Conservation (phyloP, 331 rosid species). For the Prunus yedoensis region DNA sequence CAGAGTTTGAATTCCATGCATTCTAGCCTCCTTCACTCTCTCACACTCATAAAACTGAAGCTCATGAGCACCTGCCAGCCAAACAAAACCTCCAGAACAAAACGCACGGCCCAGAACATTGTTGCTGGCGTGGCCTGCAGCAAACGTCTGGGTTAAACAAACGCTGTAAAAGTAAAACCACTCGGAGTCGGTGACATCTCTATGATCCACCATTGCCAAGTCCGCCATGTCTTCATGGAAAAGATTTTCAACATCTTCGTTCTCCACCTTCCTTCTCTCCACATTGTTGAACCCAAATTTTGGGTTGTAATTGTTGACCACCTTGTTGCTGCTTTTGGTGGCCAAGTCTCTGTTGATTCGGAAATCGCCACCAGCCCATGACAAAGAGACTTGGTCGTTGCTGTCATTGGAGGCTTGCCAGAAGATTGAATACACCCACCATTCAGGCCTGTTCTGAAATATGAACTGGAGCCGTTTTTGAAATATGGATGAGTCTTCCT, state of each 20-base stretch:
- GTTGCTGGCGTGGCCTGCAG: slow-evolving; percentile 1
- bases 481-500: slow-evolving; percentile 11
- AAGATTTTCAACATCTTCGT: neutral
- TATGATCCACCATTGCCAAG: too few relatives aligned
- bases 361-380: slow-evolving; percentile 40
- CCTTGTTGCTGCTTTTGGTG: neutral
- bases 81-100: slow-evolving; percentile 30
- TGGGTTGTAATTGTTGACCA: neutral
- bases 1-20: slow-evolving; percentile 41
- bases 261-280: slow-evolving; percentile 12
- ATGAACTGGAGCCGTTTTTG: slow-evolving; percentile 48
- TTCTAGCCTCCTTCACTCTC: slow-evolving; percentile 47
- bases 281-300: neutral
- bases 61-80: slow-evolving; percentile 39
- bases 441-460: neutral
- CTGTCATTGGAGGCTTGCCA: too few relatives aligned
- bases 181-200: slow-evolving; percentile 10
- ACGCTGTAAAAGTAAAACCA: too few relatives aligned
- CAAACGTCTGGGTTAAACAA: slow-evolving; percentile 16
- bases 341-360: slow-evolving; percentile 21
- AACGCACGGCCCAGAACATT: slow-evolving; percentile 33
- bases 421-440: too few relatives aligned
- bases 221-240: slow-evolving; percentile 3
- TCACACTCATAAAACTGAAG: neutral
- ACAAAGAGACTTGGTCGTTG: too few relatives aligned